Evolutionary conservation across 345 rosid species (phyloP).

Genomic region (Eucalyptus virginea): DNA sequence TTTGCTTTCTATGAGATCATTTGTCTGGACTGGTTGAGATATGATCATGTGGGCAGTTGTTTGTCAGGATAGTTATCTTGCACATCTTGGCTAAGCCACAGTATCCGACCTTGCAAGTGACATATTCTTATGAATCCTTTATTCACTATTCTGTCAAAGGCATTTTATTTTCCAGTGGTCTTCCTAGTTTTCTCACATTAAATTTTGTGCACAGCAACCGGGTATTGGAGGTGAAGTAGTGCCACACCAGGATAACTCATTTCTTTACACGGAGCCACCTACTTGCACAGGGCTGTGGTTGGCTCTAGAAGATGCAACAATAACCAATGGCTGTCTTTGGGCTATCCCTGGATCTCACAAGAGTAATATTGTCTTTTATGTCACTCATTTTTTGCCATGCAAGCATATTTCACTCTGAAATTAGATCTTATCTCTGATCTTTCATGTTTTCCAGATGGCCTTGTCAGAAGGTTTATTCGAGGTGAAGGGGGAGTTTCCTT

Average conservation of each 20-base stretch:
- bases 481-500: conserved; percentile 69
- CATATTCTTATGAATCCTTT: background rate
- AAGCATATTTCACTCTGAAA: background rate
- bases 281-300: conserved; percentile 95
- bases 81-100: background rate
- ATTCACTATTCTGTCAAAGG: background rate
- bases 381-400: background rate
- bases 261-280: conserved; percentile 75
- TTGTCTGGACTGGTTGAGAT: background rate
- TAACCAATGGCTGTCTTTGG: conserved; percentile 86
- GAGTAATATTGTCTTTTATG: conserved; percentile 22
- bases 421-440: background rate
- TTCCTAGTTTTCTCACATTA: background rate
- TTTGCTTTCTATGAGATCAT: background rate
- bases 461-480: conserved; percentile 76
- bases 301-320: conserved; percentile 91
- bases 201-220: conserved; percentile 56
- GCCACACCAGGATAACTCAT: conserved; percentile 93
- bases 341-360: conserved; percentile 96
- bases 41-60: background rate
- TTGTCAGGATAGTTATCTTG: background rate
- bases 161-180: background rate
- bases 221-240: conserved; percentile 97
- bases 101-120: background rate
- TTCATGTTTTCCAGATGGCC: conserved; percentile 55